Base-by-base conservation (phyloP, 495 filamentous ascomycete species). In the Neurospora sp. region DNA sequence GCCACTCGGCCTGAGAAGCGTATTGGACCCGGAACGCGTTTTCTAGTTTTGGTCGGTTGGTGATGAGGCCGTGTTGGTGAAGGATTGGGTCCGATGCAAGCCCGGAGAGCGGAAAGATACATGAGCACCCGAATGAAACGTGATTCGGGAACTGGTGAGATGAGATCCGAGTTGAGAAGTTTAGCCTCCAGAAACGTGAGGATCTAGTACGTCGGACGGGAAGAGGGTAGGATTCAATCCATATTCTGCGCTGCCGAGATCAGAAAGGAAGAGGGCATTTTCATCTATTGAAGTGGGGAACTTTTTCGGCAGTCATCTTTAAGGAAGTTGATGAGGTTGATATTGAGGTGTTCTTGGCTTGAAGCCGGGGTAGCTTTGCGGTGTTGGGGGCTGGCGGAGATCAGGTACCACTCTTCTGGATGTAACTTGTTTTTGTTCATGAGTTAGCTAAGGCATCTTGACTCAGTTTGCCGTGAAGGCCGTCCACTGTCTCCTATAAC, bases 261-360 rank as follows among this genome's bases (percentile, higher is more conserved):
- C 53, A 18, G 7, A 70, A 70, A 27, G 8, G 42, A 47, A 44
- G 45, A 53, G 22, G 12, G 6, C 2, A 61, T 61, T 27, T 73
- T 72, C 74, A 77, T 77, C 47, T 74, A 69, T 38, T 39, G 39
- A 53, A 72, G 76, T 44, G 71, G 71, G 73, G 71, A 73, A 69
- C 9, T 12, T 37, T 70, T 39, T 74, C 77, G 77, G 75, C 77
- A 78, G 70, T 77, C 74, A 73, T 69, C 53, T 65, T 61, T 45
- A 65, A 73, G 75, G 45, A 75, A 31, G 16, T n/a, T 18, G 70
- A 71, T 61, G n/a, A n/a, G n/a, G n/a, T n/a, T n/a, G n/a, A n/a
- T n/a, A 42, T 61, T 37, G 40, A 61, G 37, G 4, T 61, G 38
- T 16, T 68, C 74, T 80, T 78, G 76, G 75, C 74, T 41, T 77